Conservation (phyloP, 768 basidiomycete genomes). For the Rhodotorula sphaerocarpa region DNA sequence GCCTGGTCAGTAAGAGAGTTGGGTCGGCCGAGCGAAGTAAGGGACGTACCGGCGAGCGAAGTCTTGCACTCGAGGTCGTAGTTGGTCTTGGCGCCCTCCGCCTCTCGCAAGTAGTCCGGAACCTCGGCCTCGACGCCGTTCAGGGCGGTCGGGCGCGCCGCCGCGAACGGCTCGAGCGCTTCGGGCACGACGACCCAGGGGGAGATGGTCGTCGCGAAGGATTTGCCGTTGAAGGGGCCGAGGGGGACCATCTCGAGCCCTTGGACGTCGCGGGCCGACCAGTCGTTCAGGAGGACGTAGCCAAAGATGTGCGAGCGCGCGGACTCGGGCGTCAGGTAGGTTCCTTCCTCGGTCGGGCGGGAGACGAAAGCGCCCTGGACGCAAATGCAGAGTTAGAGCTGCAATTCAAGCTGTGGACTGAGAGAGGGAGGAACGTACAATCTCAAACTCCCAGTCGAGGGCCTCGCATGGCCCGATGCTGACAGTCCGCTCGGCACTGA, state of each 20-base stretch:
- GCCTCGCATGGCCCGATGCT: constrained; percentile 16
- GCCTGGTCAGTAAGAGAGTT: background rate
- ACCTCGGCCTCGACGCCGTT: background rate
- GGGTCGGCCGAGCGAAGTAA: too few relatives aligned
- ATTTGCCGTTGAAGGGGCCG: constrained; percentile 38
- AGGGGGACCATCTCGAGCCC: constrained; percentile 35
- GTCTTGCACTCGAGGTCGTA: constrained; percentile 1
- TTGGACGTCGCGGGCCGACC: constrained; percentile 34
- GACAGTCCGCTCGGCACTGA: constrained; percentile 8
- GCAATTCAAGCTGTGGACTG: too few relatives aligned
- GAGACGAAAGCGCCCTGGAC: constrained; percentile 7
- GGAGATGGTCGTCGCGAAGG: constrained; percentile 32
- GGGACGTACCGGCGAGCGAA: background rate
- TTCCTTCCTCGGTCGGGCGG: background rate
- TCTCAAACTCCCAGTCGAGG: constrained; percentile 33
- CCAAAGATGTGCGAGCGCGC: constrained; percentile 20
- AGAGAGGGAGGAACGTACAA: background rate
- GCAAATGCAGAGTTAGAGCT: too few relatives aligned
- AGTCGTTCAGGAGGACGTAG: constrained; percentile 32
- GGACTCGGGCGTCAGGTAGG: background rate
- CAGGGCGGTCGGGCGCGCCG: constrained; percentile 9
- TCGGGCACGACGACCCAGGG: constrained; percentile 36
- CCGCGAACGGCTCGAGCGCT: constrained; percentile 31
- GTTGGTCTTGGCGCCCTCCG: background rate
- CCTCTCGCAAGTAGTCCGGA: background rate